Conservation (phyloP, 1,139 yeast genomes). For the Sugiyamaella neomexicana region DNA sequence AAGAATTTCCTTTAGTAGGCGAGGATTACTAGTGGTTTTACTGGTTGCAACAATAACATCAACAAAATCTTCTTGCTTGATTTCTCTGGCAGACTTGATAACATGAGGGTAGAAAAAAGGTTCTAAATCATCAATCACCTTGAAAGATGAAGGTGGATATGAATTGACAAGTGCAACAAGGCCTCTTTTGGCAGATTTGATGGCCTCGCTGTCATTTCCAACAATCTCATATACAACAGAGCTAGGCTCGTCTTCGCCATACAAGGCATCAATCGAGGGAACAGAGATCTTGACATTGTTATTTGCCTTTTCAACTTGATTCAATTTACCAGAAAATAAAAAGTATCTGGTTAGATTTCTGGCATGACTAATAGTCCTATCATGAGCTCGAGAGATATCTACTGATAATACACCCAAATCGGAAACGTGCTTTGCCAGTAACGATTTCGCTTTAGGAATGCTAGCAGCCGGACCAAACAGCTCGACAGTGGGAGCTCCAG, state of each 20-base stretch:
- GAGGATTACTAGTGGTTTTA: conserved; percentile 22
- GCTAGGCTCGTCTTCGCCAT: conserved; percentile 28
- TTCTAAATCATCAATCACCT: conserved; percentile 65
- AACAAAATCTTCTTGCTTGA: conserved; percentile 53
- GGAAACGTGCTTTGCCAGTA: conserved; percentile 54
- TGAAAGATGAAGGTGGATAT: conserved; percentile 66
- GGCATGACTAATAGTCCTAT: conserved; percentile 74
- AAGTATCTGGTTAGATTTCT: conserved; percentile 70
- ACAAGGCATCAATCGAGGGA: conserved; percentile 50
- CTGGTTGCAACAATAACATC: conserved; percentile 56
- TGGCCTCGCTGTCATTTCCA: conserved; percentile 47
- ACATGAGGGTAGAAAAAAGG: conserved; percentile 60
- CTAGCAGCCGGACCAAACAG: conserved; percentile 66
- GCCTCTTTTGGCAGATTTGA: conserved; percentile 60
- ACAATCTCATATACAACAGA: conserved; percentile 48
- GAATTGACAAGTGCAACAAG: conserved; percentile 72
- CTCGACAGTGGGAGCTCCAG: conserved; percentile 48
- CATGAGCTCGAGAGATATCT: conserved; percentile 86
- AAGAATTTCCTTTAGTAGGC: conserved; percentile 42
- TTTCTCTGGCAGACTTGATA: conserved; percentile 43
- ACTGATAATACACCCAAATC: conserved; percentile 62
- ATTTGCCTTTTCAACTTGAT: conserved; percentile 40
- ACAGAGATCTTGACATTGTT: conserved; percentile 55
- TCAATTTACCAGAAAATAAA: conserved; percentile 49
- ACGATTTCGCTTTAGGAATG: conserved; percentile 59